phyloP scores from a whole-genome alignment of 805 yeast genomes.

The Ogataea trehalophila region DNA sequence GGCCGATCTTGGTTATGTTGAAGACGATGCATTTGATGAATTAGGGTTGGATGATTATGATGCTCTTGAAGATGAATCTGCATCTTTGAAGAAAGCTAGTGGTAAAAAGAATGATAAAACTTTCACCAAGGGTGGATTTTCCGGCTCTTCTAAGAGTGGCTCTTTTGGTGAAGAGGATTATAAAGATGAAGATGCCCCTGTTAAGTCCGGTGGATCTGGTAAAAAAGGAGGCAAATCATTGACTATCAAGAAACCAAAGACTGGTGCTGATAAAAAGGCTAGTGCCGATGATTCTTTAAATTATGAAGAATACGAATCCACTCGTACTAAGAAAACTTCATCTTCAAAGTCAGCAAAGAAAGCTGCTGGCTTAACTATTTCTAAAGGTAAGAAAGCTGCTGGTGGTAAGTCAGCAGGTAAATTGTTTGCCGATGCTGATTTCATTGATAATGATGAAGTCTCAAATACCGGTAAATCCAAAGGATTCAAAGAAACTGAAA shows the following conservation, averaged over 20 bases:
- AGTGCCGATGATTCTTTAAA: too few species aligned
- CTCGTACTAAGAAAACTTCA: too few species aligned
- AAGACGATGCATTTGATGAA: conserved; percentile 30
- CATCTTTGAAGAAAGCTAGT: conserved; percentile 5
- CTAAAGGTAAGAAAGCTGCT: background rate
- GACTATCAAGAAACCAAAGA: background rate
- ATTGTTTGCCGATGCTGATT: conserved; percentile 17
- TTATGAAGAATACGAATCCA: too few species aligned
- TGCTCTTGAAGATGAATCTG: conserved; percentile 5
- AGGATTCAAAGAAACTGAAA: conserved; percentile 24
- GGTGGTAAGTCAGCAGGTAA: background rate
- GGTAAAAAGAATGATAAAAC: conserved; percentile 3
- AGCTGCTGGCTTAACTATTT: background rate
- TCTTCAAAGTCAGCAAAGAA: background rate
- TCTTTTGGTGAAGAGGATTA: conserved; percentile 4
- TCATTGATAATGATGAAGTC: conserved; percentile 12
- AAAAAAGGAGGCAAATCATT: background rate
- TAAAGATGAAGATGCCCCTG: background rate
- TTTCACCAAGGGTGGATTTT: conserved; percentile 21
- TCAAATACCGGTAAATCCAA: conserved; percentile 17
- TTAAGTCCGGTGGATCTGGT: background rate
- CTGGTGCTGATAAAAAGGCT: background rate
- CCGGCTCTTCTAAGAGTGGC: conserved; percentile 12
- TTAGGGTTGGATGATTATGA: conserved; percentile 20
- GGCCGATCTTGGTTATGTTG: conserved; percentile 25